Evolutionary conservation across 306 rosid genomes (phyloP), one percentile per base, ranked within the genome.

Genomic region (Carpinus fangiana): DNA sequence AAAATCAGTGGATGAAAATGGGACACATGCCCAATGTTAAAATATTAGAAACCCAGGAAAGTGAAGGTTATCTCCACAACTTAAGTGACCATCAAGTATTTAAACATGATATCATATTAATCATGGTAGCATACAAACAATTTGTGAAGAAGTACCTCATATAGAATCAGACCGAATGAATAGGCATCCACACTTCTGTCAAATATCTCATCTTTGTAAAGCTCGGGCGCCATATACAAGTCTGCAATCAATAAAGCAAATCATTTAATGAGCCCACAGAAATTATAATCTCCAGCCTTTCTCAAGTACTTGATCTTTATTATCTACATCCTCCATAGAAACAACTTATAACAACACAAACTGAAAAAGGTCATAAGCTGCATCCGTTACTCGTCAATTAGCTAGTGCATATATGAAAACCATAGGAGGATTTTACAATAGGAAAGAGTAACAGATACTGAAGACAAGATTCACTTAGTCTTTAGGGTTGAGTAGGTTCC

Each of bases 191-290:
- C 98, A 70, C 93, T 89, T 87, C 93, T 93, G 80, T 86, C 93
- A 80, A 96, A 96, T 73, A 86, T 83, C 55, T 90, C 92, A 76
- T 88, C 90, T 77, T 41, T 91, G 93, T 88, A 93, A 81, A 90
- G 79, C 83, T 96, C 99, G 12, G 99, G 99, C 71, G 98, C 96
- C 89, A 93, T 51, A 66, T 96, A 96, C 74, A 88, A 84, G 87
- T 86, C 99, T 96, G 74, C 83, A 83, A 61, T 67, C 54, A 38
- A 78, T 81, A 71, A 72, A 45, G 70, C 81, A 88, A 68, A 83
- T 56, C 50, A 81, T 65, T 43, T 64, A 72, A 48, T 55, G 79
- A 78, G 78, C 64, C 78, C 53, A 70, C 52, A 70, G n/a, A 14
- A 55, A 66, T 73, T 67, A 6, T 61, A 31, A 13, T 31, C 69